These are phyloP conservation scores for Plasmodium falciparum DNA, from an alignment of 169 alveolate genomes.

Conservation along the genomic window DNA sequence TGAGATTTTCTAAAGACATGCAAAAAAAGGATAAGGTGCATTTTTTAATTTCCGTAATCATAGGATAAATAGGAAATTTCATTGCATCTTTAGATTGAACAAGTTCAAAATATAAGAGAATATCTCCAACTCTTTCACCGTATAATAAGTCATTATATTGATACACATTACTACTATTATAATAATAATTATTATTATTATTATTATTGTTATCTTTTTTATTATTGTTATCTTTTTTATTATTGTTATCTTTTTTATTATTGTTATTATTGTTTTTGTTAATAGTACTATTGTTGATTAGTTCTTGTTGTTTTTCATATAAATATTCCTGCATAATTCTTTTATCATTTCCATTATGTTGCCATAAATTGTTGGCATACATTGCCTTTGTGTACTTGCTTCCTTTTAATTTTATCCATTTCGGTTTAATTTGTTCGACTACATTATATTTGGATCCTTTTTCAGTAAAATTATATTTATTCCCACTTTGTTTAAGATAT, in stretches of 20 bases:
- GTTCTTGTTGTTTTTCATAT: slow-evolving; percentile 51
- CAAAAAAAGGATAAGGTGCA: slow-evolving; percentile 83
- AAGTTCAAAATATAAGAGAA: slow-evolving; percentile 88
- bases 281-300: background rate
- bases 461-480: slow-evolving; percentile 70
- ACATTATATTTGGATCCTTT: slow-evolving; percentile 74
- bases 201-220: background rate
- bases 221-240: no score
- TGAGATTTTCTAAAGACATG: slow-evolving; percentile 85
- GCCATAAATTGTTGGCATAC: slow-evolving; percentile 71
- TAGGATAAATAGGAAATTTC: slow-evolving; percentile 88
- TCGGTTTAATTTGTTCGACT: slow-evolving; percentile 83
- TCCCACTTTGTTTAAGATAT: slow-evolving; percentile 66
- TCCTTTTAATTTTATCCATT: slow-evolving; percentile 91
- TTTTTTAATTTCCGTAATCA: slow-evolving; percentile 88
- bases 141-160: slow-evolving; percentile 47
- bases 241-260: no score
- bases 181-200: background rate
- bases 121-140: slow-evolving; percentile 82
- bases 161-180: slow-evolving; percentile 19
- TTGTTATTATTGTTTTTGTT: background rate
- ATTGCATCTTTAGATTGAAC: slow-evolving; percentile 87
- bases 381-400: slow-evolving; percentile 78
- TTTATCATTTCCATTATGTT: slow-evolving; percentile 54
- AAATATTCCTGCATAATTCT: slow-evolving; percentile 52